Base-by-base conservation (phyloP, 345 rosid species). In the Lepidium africanum region DNA sequence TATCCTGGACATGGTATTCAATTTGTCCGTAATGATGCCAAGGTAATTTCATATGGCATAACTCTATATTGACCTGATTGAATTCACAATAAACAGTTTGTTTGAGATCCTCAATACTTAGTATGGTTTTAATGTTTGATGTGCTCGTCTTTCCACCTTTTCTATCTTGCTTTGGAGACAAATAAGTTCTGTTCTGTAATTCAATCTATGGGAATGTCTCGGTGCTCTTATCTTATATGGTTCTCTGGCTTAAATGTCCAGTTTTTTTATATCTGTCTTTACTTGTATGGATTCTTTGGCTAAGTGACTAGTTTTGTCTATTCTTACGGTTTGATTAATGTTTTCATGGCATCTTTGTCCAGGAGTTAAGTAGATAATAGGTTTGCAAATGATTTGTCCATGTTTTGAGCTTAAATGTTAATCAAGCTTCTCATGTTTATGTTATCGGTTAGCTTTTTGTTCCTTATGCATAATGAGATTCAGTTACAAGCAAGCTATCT, bases 1-100 rank as follows among this genome's bases (percentile, higher is more conserved):
- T 90, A 90, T 76, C 98, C 96, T 10, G 96, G 96, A 9, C 97
- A 87, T 37, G 87, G 97, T 36, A 90, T 87, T 38, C 95, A 90
- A 50, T 90, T 86, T 70, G 95, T 90, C 37, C 92, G 97, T 55
- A 90, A 90, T 13, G 90, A 86, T 77, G 92, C 92, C 1, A 87
- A 86, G 90, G 97, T 87, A 73, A 14, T 23, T 8, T 7, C 1
- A 4, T 57, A 2, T 62, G 9, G 13, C 19, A 17, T 35, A 12
- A 14, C 30, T 21, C 27, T 42, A 2, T 45, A 15, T 45, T 16
- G 11, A 7, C 12, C 25, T 33, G 50, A 11, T 33, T 40, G 6
- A 13, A 21, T 63, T n/a, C 5, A 6, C 2, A 10, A 27, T 17
- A 12, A 27, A 27, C 5, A 51, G 35, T 25, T 30, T 51, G 21